phyloP scores from a whole-genome alignment of 1,284 basidiomycete species.

The Apiotrichum montevideense region DNA sequence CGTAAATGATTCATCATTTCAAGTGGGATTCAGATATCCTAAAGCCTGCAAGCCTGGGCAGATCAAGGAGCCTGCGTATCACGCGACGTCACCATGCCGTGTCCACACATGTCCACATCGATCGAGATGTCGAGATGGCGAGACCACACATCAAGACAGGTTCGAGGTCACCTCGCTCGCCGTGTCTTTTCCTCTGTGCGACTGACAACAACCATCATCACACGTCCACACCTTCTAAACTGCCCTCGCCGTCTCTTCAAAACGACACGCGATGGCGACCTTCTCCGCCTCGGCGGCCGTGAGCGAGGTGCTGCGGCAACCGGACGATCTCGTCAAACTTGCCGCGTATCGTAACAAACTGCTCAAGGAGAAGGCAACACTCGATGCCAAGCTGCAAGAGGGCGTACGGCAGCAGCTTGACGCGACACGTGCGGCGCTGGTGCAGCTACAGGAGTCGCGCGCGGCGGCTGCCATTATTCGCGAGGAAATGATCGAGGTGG shows the following conservation, averaged over 20 bases:
- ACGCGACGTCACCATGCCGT: too few relatives aligned
- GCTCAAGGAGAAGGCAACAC: conserved; percentile 90
- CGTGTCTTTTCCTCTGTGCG: too few relatives aligned
- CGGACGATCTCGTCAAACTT: conserved; percentile 90
- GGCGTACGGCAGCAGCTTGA: conserved; percentile 93
- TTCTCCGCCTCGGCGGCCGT: conserved; percentile 35
- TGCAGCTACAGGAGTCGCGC: conserved; percentile 74
- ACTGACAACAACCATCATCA: too few relatives aligned
- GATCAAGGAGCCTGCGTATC: too few relatives aligned
- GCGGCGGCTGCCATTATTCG: conserved; percentile 78
- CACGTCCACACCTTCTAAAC: conserved; percentile 10
- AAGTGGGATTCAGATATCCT: too few relatives aligned
- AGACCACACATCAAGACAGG: too few relatives aligned
- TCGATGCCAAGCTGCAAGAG: conserved; percentile 83
- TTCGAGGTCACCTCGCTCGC: too few relatives aligned
- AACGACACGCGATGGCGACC: conserved; percentile 22
- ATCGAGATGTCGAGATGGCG: too few relatives aligned
- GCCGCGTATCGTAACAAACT: conserved; percentile 85
- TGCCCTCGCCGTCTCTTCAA: neutral
- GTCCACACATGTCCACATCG: too few relatives aligned
- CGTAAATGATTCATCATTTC: too few relatives aligned
- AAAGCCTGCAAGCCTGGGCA: too few relatives aligned
- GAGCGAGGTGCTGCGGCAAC: conserved; percentile 74
- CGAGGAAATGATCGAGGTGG: conserved; percentile 86
- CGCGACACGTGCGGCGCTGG: conserved; percentile 79